Evolutionary conservation across 768 basidiomycete species (phyloP), one percentile per base, ranked within the genome.

Genomic region (Russula emetica): DNA sequence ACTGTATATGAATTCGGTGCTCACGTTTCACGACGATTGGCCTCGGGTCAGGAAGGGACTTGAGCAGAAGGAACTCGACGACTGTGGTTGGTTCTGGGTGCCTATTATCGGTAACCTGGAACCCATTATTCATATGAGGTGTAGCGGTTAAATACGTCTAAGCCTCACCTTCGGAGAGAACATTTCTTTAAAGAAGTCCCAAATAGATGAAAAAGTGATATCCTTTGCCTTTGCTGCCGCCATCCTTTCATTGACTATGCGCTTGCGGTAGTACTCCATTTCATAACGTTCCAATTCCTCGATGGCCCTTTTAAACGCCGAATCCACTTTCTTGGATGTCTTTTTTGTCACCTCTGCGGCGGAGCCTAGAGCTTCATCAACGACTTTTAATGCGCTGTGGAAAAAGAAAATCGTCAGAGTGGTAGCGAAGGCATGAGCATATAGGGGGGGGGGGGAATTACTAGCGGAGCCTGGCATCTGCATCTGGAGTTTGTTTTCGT

Each of bases 21-120:
- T 47, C 32, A 61, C 61, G 61, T 32, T 8, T 32, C 44, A 55
- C 60, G 5, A 38, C 40, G 34, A n/a, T 49, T 20, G 60, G 54
- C 5, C 2, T 28, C 9, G 38, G 5, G n/a, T 51, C 49, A n/a
- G 51, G 28, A 2, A 42, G 26, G 36, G 59, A 42, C 26, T 55
- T 28, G 32, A 47, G 9, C 16, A 55, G 20, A 38, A 8, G 20
- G n/a, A 61, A 61, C 26, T 51, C 26, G n/a, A 60, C 38, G 16
- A 18, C 6, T 8, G 6, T 60, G 5, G 26, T 60, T 5, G 18
- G 40, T 8, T 51, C 45, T 16, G 44, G 16, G 11, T 24, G 16
- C 22, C 4, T 40, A 18, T 30, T 20, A 11, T 18, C 26, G 5
- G 22, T 14, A 18, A 9, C 8, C 57, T 58, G 22, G 6, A 5